Conservation (phyloP, 2,329 filamentous ascomycete genomes). For the Alternaria arborescens region DNA sequence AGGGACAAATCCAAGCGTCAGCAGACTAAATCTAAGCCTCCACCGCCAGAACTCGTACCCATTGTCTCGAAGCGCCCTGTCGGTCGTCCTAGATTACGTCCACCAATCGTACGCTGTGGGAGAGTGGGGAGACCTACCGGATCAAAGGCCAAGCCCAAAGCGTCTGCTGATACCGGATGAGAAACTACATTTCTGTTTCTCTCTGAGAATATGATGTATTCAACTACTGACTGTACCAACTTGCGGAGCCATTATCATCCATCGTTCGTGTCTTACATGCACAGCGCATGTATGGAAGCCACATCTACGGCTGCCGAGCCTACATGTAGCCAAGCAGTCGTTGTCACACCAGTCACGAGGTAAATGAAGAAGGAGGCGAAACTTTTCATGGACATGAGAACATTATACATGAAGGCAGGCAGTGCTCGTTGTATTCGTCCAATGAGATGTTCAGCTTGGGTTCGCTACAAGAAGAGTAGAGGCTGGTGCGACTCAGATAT, state of each 20-base stretch:
- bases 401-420: not conserved
- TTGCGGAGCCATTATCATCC: not conserved
- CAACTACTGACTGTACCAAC: not conserved
- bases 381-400: not conserved
- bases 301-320: not conserved
- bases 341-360: not conserved
- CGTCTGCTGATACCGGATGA: not conserved
- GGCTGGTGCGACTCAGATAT: not conserved
- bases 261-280: not conserved
- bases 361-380: not conserved
- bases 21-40: not conserved
- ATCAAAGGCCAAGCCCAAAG: constrained; percentile 5
- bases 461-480: not conserved
- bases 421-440: not conserved
- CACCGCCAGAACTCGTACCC: not conserved
- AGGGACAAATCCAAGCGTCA: constrained; percentile 17
- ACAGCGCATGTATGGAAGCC: not conserved
- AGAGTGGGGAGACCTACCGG: not conserved
- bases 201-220: not conserved
- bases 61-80: not conserved
- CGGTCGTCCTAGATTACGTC: not conserved
- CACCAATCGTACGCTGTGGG: not conserved
- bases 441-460: not conserved
- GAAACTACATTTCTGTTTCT: not conserved
- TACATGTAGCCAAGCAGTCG: not conserved